phyloP scores from a whole-genome alignment of 2,329 filamentous ascomycete genomes.

The Chaetoscypha palmicola region DNA sequence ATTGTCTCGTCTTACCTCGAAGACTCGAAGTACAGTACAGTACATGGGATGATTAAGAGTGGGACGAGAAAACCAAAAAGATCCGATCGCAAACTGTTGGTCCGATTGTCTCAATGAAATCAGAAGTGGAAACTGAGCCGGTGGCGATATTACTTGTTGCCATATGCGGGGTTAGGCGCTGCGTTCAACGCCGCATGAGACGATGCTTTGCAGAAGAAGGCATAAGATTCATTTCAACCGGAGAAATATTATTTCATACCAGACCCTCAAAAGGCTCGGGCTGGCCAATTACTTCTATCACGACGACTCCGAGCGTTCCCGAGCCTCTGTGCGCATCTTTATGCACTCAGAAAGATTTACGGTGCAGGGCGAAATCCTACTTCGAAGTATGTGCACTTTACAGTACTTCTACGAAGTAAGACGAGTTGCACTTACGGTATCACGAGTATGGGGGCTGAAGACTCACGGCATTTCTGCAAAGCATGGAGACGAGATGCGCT shows the following conservation, averaged over 20 bases:
- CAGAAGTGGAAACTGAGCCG: not conserved
- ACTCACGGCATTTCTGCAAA: not conserved
- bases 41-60: constrained; percentile 4
- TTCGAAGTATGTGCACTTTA: too few species aligned
- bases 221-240: constrained; percentile 24
- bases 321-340: constrained; percentile 18
- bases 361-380: not conserved
- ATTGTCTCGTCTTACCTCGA: constrained; percentile 14
- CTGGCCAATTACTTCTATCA: constrained; percentile 4
- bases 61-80: constrained; percentile 3
- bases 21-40: too few species aligned
- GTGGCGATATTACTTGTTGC: not conserved
- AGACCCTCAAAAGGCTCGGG: constrained; percentile 13
- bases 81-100: constrained; percentile 10
- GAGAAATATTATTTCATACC: constrained; percentile 24
- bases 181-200: not conserved
- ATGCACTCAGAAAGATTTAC: constrained; percentile 14
- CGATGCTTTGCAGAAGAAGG: constrained; percentile 13
- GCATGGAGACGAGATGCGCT: not conserved
- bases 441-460: not conserved
- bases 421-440: too few species aligned
- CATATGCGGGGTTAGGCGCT: not conserved
- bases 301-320: constrained; percentile 13
- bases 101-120: constrained; percentile 1
- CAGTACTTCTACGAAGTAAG: too few species aligned